phyloP scores from a whole-genome alignment of 106 monocot genomes.

The Dendrobium chrysotoxum region DNA sequence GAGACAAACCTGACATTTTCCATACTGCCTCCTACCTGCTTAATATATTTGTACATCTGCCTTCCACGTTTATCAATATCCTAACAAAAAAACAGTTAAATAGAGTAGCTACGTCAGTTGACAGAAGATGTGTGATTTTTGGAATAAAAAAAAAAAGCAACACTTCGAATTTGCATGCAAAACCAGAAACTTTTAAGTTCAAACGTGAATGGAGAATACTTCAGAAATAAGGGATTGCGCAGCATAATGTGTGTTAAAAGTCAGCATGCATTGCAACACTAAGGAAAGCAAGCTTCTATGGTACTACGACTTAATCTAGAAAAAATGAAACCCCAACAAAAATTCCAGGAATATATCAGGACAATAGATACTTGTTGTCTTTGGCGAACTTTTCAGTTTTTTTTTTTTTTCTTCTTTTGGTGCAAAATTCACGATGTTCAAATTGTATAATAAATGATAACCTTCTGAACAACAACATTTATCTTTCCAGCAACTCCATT shows the following conservation, averaged over 20 bases:
- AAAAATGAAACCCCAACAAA: background rate
- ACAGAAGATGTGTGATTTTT: background rate
- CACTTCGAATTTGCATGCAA: background rate
- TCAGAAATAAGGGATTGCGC: background rate
- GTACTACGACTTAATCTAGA: background rate
- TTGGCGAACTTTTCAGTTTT: background rate
- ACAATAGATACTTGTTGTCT: background rate
- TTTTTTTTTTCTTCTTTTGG: background rate
- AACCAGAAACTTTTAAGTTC: background rate
- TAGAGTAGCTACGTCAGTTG: background rate
- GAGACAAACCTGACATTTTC: conserved; percentile 60
- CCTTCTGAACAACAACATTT: conserved; percentile 33
- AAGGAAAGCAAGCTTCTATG: background rate
- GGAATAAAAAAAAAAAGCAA: background rate
- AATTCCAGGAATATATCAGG: background rate
- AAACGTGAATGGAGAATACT: background rate
- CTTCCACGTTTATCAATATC: conserved; percentile 44
- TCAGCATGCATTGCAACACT: background rate
- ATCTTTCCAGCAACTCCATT: conserved; percentile 29
- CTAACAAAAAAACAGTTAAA: conserved; percentile 16
- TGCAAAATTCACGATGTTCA: background rate
- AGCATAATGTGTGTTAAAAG: background rate
- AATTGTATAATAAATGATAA: conserved; percentile 10
- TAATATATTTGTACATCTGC: conserved; percentile 45
- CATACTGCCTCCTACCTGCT: conserved; percentile 47